A percentile compares a stretch with the other conserved stretches of the same genome.
Conservation (phyloP, 2,329 filamentous ascomycete species). For the Cryphonectria japonica region DNA sequence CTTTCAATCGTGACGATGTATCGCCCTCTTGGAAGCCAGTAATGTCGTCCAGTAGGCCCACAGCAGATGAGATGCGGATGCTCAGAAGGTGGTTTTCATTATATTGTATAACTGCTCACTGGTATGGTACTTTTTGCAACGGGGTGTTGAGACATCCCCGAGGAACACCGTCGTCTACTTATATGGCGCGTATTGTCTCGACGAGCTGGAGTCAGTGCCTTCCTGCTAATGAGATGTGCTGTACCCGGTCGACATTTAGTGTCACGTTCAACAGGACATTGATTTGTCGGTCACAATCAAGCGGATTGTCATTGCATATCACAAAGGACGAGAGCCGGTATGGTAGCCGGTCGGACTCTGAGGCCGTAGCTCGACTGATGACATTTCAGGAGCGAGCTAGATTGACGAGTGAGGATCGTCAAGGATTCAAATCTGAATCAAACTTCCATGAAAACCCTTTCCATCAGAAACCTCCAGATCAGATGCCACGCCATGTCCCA, state of each 20-base stretch:
- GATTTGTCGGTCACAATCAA: background rate
- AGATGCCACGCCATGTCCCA: constrained; percentile 32
- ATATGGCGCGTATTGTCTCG: background rate
- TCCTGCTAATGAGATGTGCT: background rate
- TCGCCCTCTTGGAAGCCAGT: background rate
- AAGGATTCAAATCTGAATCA: constrained; percentile 44
- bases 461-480: constrained; percentile 33
- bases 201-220: background rate
- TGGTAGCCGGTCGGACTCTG: constrained; percentile 71
- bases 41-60: background rate
- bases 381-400: constrained; percentile 56
- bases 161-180: background rate
- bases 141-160: background rate
- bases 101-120: background rate
- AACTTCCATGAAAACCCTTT: constrained; percentile 41
- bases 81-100: background rate
- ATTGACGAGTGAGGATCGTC: constrained; percentile 51
- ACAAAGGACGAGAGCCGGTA: constrained; percentile 61
- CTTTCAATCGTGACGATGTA: background rate
- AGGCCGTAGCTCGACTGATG: constrained; percentile 68
- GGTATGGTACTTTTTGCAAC: background rate
- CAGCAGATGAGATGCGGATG: background rate
- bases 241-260: background rate
- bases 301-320: constrained; percentile 17
- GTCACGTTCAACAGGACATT: background rate